Evolutionary conservation across 2,329 filamentous ascomycete genomes (phyloP).

Genomic region (Diaporthe citriasiana): DNA sequence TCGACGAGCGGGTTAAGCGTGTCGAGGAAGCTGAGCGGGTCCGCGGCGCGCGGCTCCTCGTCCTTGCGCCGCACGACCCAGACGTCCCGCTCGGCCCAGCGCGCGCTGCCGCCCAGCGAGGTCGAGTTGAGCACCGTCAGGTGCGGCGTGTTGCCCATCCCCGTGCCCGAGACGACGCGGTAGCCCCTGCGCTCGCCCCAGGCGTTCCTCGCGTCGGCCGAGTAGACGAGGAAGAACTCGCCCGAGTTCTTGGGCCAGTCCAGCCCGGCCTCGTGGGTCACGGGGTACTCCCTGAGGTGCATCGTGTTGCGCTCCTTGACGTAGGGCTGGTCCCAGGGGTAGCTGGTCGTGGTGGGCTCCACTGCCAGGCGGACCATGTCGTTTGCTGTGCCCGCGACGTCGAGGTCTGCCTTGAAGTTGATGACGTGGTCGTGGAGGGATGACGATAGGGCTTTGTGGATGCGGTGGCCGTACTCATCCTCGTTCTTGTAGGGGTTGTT

Average conservation of each 20-base stretch:
- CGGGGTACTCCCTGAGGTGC: constrained; percentile 39
- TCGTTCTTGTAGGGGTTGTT: constrained; percentile 48
- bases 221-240: constrained; percentile 57
- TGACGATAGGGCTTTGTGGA: constrained; percentile 52
- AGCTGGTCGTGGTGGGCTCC: constrained; percentile 48
- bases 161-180: constrained; percentile 55
- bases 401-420: constrained; percentile 58
- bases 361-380: constrained; percentile 53
- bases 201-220: constrained; percentile 51
- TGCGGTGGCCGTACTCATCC: constrained; percentile 52
- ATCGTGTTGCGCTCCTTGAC: constrained; percentile 41
- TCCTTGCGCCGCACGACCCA: constrained; percentile 61
- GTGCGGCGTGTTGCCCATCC: constrained; percentile 45
- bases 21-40: constrained; percentile 54
- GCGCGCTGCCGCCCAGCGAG: constrained; percentile 50
- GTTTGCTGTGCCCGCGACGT: constrained; percentile 51
- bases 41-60: constrained; percentile 55
- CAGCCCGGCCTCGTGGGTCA: constrained; percentile 35
- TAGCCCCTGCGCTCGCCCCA: constrained; percentile 60
- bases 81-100: constrained; percentile 50
- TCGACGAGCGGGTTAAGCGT: constrained; percentile 56
- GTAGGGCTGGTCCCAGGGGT: constrained; percentile 41
- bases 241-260: constrained; percentile 52
- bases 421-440: constrained; percentile 57
- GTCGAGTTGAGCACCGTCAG: constrained; percentile 49